phyloP scores from a whole-genome alignment of 2,329 filamentous ascomycete genomes.

The Beauveria scarabaeidicola region DNA sequence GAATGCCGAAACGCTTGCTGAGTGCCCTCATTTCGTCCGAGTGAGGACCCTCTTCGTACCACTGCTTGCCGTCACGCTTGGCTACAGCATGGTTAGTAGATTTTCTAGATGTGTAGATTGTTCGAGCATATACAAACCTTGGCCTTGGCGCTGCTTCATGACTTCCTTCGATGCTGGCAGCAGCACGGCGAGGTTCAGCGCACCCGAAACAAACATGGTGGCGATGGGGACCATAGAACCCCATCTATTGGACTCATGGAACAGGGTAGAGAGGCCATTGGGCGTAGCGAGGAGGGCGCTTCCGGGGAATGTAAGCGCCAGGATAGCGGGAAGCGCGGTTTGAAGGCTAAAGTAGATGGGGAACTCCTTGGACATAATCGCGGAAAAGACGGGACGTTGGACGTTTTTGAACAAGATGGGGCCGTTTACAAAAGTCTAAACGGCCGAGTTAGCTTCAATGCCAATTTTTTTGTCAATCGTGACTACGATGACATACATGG shows the following conservation, averaged over 20 bases:
- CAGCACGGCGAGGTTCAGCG: constrained; percentile 62
- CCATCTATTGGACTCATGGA: constrained; percentile 53
- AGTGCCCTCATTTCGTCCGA: constrained; percentile 74
- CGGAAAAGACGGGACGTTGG: constrained; percentile 70
- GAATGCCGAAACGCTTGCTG: constrained; percentile 67
- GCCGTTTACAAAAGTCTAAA: constrained; percentile 64
- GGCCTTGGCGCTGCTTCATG: constrained; percentile 68
- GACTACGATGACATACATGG: constrained; percentile 46
- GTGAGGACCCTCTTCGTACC: constrained; percentile 69
- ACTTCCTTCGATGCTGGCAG: constrained; percentile 67
- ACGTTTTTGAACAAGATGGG: constrained; percentile 70
- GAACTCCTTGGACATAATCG: constrained; percentile 73
- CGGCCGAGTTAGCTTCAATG: constrained; percentile 10
- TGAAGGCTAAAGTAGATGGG: constrained; percentile 85
- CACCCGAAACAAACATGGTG: constrained; percentile 60
- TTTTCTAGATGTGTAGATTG: not conserved
- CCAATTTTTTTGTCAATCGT: not conserved
- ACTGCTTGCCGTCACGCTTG: constrained; percentile 82
- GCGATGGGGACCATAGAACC: constrained; percentile 60
- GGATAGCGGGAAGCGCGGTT: constrained; percentile 59
- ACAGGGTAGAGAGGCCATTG: constrained; percentile 43
- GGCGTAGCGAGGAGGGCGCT: constrained; percentile 38
- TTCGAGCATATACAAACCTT: constrained; percentile 48
- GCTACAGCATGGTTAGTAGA: constrained; percentile 36
- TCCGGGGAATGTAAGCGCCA: constrained; percentile 77